Percentiles rank a stretch among this genome's conserved stretches.
phyloP scores from a whole-genome alignment of 2,329 filamentous ascomycete genomes.

The Rutstroemia sydowiana region DNA sequence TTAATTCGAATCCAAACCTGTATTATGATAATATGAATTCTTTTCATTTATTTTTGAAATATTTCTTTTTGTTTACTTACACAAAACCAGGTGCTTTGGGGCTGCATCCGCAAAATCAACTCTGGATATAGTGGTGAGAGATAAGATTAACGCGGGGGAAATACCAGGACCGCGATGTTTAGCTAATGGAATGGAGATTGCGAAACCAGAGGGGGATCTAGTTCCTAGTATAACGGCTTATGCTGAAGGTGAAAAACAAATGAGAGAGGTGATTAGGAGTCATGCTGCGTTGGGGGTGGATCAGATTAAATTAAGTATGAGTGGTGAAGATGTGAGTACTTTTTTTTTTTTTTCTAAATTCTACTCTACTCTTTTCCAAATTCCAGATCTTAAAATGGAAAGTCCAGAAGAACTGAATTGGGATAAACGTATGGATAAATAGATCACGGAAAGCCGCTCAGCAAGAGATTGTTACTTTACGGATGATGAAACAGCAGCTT shows the following conservation, averaged over 20 bases:
- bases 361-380: too few relatives aligned
- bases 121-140: slow-evolving; percentile 38
- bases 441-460: slow-evolving; percentile 27
- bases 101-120: slow-evolving; percentile 20
- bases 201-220: slow-evolving; percentile 37
- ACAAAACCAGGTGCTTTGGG: slow-evolving; percentile 19
- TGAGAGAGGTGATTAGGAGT: slow-evolving; percentile 34
- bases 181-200: slow-evolving; percentile 43
- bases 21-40: neutral
- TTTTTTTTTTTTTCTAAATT: too few relatives aligned
- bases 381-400: too few relatives aligned
- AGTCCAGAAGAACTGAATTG: too few relatives aligned
- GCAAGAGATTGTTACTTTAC: slow-evolving; percentile 40
- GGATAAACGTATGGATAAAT: too few relatives aligned
- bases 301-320: slow-evolving; percentile 39
- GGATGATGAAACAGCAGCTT: slow-evolving; percentile 38
- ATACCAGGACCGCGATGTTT: slow-evolving; percentile 41
- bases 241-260: slow-evolving; percentile 35
- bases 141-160: slow-evolving; percentile 42
- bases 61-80: too few relatives aligned
- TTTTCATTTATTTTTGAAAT: too few relatives aligned
- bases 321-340: slow-evolving; percentile 19
- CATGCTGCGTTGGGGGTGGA: slow-evolving; percentile 35
- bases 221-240: slow-evolving; percentile 31
- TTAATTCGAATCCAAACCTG: neutral